These are phyloP conservation scores for Viola odorata DNA, from an alignment of 345 rosid species.

Conservation along the genomic window DNA sequence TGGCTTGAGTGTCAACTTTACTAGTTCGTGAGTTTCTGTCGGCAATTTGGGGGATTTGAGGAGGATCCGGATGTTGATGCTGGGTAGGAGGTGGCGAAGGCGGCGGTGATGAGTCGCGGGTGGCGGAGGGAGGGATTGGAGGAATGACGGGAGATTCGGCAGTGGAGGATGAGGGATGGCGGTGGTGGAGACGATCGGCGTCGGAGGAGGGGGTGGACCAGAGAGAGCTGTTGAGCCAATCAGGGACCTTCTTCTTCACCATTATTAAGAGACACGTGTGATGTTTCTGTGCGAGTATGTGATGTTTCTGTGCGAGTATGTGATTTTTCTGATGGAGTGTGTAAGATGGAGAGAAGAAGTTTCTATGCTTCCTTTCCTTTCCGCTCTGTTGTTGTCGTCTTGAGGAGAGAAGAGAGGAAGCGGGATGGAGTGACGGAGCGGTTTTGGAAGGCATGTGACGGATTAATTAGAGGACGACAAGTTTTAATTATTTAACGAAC, in stretches of 20 bases:
- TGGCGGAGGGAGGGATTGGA: conserved; percentile 25
- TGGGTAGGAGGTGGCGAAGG: conserved; percentile 40
- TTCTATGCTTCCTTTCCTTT: background rate
- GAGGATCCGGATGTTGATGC: conserved; percentile 24
- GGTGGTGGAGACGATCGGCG: conserved; percentile 11
- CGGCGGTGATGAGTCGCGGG: conserved; percentile 35
- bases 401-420: background rate
- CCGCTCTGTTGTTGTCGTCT: background rate
- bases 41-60: conserved; percentile 36
- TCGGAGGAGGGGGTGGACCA: conserved; percentile 57
- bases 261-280: conserved; percentile 14
- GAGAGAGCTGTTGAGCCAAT: conserved; percentile 95
- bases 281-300: background rate
- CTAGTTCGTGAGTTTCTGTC: conserved; percentile 19
- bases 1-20: conserved; percentile 7
- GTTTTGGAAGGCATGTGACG: background rate
- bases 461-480: background rate
- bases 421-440: background rate
- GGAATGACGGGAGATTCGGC: background rate
- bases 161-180: conserved; percentile 13
- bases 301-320: background rate
- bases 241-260: conserved; percentile 86
- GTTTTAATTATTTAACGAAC: background rate
- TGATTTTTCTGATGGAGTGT: background rate
- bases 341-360: too few relatives aligned